Percentiles rank a stretch among this genome's conserved stretches.
phyloP scores from a whole-genome alignment of 2,329 filamentous ascomycete species.

The Elsinoe necatrix region DNA sequence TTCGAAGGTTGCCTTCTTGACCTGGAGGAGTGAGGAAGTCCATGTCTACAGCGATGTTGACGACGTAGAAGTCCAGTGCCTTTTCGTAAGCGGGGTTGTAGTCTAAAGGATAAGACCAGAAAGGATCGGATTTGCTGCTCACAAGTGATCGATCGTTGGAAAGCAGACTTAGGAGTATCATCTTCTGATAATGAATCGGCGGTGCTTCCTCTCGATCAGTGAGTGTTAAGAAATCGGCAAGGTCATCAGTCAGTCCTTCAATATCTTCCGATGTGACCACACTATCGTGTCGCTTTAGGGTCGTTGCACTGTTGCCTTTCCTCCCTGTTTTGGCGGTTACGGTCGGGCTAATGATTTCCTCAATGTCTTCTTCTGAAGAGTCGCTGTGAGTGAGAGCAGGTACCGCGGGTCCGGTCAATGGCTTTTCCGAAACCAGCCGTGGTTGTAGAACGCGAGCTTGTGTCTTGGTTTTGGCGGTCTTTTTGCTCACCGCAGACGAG shows the following conservation, averaged over 20 bases:
- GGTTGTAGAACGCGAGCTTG: neutral
- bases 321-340: neutral
- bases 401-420: neutral
- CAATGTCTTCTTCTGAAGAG: neutral
- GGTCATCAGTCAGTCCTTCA: neutral
- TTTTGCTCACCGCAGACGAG: neutral
- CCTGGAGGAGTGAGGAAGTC: neutral
- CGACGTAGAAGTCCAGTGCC: neutral
- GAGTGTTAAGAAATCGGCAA: neutral
- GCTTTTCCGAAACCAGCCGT: neutral
- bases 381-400: neutral
- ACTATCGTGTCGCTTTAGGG: neutral
- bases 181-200: neutral
- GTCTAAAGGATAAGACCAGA: conserved; percentile 7
- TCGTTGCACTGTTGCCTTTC: neutral
- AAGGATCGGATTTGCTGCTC: conserved; percentile 7
- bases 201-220: neutral
- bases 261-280: neutral
- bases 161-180: neutral
- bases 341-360: conserved; percentile 2
- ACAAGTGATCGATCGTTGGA: neutral
- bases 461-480: neutral
- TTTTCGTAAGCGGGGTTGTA: neutral
- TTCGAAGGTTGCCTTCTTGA: neutral
- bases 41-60: conserved; percentile 13